Percentiles rank a stretch among this genome's conserved stretches.
Conservation (phyloP, 768 basidiomycete genomes). For the Pleurotus cornucopiae region DNA sequence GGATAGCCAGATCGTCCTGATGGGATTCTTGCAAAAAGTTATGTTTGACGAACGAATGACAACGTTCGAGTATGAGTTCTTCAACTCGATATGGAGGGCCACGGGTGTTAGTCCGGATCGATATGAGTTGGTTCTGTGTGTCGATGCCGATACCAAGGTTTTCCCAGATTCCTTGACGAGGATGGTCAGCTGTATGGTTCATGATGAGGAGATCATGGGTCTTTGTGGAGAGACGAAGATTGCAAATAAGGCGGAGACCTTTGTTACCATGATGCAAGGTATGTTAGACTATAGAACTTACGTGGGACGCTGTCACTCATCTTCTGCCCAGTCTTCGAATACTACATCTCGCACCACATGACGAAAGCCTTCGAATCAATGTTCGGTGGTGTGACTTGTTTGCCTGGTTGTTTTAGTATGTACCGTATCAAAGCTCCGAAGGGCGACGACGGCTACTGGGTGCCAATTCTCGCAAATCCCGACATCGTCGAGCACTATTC, state of each 20-base stretch:
- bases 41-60: constrained; percentile 99
- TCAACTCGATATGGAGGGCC: constrained; percentile 95
- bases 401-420: constrained; percentile 99
- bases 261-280: constrained; percentile 99
- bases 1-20: constrained; percentile 95
- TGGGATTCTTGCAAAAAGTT: constrained; percentile 97
- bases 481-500: constrained; percentile 99
- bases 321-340: constrained; percentile 80
- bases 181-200: constrained; percentile 95
- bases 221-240: constrained; percentile 99
- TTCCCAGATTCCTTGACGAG: constrained; percentile 97
- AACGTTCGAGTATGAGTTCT: constrained; percentile 99
- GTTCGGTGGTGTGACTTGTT: constrained; percentile 99
- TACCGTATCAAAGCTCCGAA: constrained; percentile 99
- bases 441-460: constrained; percentile 94
- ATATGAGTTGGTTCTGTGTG: constrained; percentile 93
- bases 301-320: constrained; percentile 9
- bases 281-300: constrained; percentile 21
- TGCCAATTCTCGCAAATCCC: constrained; percentile 96
- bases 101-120: constrained; percentile 95
- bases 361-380: constrained; percentile 99
- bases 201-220: constrained; percentile 98
- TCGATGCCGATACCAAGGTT: constrained; percentile 97
- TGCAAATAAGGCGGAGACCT: constrained; percentile 97
- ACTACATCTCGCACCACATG: constrained; percentile 99